Conservation (phyloP, 176 grass and related monocot genomes). For the Musa acuminata region DNA sequence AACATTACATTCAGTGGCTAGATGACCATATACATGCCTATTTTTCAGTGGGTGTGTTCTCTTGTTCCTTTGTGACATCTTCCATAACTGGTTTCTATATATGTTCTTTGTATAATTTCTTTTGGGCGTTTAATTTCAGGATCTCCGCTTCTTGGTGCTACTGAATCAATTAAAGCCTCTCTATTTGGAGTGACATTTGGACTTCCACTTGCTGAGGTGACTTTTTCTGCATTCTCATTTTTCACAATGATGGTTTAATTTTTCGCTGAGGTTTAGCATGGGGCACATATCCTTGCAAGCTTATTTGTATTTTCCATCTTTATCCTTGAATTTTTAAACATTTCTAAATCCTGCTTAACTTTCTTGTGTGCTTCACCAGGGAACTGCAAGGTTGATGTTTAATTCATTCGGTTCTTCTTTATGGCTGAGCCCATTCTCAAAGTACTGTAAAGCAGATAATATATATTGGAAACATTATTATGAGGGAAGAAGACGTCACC, state of each 20-base stretch:
- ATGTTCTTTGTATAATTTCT: neutral
- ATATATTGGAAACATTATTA: constrained; percentile 90
- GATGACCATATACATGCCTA: constrained; percentile 91
- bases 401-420: constrained; percentile 91
- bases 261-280: neutral
- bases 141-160: constrained; percentile 82
- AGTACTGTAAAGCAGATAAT: constrained; percentile 90
- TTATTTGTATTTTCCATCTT: no score
- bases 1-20: constrained; percentile 75
- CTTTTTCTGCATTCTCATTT: constrained; percentile 11
- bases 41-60: constrained; percentile 73
- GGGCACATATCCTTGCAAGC: neutral
- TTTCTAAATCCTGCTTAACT: constrained; percentile 6
- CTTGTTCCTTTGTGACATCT: constrained; percentile 14
- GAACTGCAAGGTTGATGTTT: constrained; percentile 77
- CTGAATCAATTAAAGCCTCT: constrained; percentile 53
- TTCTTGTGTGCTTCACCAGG: constrained; percentile 41
- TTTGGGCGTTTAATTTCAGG: constrained; percentile 29
- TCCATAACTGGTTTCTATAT: neutral
- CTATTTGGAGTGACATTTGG: constrained; percentile 77
- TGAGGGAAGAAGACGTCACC: constrained; percentile 45
- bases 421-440: constrained; percentile 89
- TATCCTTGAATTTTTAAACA: neutral
- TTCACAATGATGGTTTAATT: constrained; percentile 7
- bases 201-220: constrained; percentile 81